A percentile compares a stretch with the other conserved stretches of the same genome.
Conservation (phyloP, 2,329 filamentous ascomycete species). For the Pseudovirgaria hyperparasitica region DNA sequence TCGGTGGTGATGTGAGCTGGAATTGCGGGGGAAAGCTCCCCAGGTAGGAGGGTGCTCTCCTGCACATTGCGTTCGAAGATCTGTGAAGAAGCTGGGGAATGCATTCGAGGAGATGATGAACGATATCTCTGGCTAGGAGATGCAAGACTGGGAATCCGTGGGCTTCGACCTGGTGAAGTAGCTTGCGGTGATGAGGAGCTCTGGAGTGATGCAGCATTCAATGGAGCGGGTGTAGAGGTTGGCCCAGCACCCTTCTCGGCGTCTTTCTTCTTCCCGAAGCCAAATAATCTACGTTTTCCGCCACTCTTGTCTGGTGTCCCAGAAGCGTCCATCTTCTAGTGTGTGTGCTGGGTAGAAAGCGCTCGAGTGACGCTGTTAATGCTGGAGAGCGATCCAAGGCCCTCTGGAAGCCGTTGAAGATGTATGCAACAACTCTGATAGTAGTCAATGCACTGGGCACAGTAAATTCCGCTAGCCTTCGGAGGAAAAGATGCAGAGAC, state of each 20-base stretch:
- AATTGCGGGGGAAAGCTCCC: slow-evolving; percentile 70
- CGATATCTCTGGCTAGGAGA: slow-evolving; percentile 54
- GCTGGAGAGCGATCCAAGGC: too few species aligned
- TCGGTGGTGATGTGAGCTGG: slow-evolving; percentile 89
- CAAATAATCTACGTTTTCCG: slow-evolving; percentile 24
- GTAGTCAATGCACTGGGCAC: not conserved
- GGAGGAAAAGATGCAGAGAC: too few species aligned
- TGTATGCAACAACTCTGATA: slow-evolving; percentile 1
- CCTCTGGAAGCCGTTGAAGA: slow-evolving; percentile 6
- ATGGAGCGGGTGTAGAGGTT: slow-evolving; percentile 2
- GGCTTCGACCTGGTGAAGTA: slow-evolving; percentile 21
- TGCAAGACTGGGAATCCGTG: slow-evolving; percentile 23
- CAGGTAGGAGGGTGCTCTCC: slow-evolving; percentile 51
- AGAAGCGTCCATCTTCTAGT: slow-evolving; percentile 13
- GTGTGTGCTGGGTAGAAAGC: too few species aligned
- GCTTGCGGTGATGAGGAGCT: slow-evolving; percentile 8
- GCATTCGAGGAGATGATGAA: slow-evolving; percentile 59
- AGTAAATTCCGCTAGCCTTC: too few species aligned
- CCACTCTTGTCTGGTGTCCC: slow-evolving; percentile 2
- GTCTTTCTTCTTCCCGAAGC: slow-evolving; percentile 23
- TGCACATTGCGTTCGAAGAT: slow-evolving; percentile 96
- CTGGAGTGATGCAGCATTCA: slow-evolving; percentile 11
- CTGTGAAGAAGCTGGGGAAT: slow-evolving; percentile 60
- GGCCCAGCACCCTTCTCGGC: slow-evolving; percentile 5
- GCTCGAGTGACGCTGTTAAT: too few species aligned